A percentile compares a stretch with the other conserved stretches of the same genome.
Conservation (phyloP, 768 basidiomycete species). For the Kwoniella europaea region DNA sequence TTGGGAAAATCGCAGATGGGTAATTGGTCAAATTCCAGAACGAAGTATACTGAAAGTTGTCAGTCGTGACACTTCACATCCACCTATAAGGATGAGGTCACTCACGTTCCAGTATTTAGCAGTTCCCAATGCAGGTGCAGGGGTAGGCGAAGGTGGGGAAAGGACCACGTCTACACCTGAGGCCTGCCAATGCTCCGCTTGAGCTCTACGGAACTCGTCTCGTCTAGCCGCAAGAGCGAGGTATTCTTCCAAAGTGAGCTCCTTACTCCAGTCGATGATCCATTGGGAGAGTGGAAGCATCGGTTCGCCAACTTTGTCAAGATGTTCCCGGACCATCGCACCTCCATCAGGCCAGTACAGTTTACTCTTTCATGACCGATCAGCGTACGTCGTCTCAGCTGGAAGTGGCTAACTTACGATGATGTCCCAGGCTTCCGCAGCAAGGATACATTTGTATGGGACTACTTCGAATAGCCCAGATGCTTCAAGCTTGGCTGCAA, state of each 20-base stretch:
- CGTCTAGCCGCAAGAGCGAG: not conserved
- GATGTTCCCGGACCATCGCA: not conserved
- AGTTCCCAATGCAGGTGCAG: constrained; percentile 35
- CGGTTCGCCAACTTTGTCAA: constrained; percentile 32
- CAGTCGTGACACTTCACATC: not conserved
- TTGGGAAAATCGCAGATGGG: constrained; percentile 44
- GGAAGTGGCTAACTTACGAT: not conserved
- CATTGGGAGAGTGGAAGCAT: constrained; percentile 42
- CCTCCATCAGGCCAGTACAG: constrained; percentile 43
- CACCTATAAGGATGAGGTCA: not conserved
- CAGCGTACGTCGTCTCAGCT: not conserved
- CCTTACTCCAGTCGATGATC: constrained; percentile 29
- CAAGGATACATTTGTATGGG: constrained; percentile 10
- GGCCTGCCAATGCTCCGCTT: not conserved
- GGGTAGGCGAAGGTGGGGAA: constrained; percentile 31
- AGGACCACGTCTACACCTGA: constrained; percentile 40
- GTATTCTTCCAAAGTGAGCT: not conserved
- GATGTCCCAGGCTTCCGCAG: constrained; percentile 30
- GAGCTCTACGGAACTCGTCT: not conserved
- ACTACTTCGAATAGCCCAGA: constrained; percentile 16
- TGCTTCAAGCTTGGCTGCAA: not conserved
- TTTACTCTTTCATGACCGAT: not conserved
- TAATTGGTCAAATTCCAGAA: constrained; percentile 53
- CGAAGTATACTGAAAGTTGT: constrained; percentile 30
- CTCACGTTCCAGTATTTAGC: constrained; percentile 37